These are phyloP conservation scores for Toxoplasma gondii DNA, from an alignment of 169 alveolate species.

Conservation along the genomic window DNA sequence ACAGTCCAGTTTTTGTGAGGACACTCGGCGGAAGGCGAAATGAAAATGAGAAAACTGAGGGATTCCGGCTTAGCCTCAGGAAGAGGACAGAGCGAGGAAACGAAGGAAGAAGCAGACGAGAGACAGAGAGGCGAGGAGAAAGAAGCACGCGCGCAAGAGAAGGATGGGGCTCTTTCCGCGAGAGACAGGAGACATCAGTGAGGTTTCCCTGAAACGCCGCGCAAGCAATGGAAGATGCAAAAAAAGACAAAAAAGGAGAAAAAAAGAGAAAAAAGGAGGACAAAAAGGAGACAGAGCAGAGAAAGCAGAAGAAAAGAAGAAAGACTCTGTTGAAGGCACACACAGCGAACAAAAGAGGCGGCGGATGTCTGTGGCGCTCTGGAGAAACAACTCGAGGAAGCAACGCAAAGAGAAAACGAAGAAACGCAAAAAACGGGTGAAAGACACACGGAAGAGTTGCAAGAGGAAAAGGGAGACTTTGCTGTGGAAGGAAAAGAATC, in stretches of 20 bases:
- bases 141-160: no score
- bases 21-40: background rate
- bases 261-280: background rate
- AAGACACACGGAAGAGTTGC: no score
- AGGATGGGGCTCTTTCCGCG: no score
- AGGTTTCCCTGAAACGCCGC: background rate
- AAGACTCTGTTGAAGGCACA: background rate
- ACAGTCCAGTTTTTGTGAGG: no score
- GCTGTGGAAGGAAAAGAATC: no score
- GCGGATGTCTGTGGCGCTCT: no score
- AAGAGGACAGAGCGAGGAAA: background rate
- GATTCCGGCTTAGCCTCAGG: no score
- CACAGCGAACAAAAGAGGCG: background rate
- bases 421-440: no score
- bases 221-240: background rate
- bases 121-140: no score
- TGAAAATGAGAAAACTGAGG: background rate
- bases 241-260: background rate
- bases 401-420: no score
- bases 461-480: no score
- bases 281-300: background rate
- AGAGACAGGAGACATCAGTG: background rate
- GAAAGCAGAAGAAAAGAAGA: background rate
- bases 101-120: background rate
- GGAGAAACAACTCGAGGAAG: no score